Conservation (phyloP, 2,329 filamentous ascomycete species). For the Botryotinia convoluta region DNA sequence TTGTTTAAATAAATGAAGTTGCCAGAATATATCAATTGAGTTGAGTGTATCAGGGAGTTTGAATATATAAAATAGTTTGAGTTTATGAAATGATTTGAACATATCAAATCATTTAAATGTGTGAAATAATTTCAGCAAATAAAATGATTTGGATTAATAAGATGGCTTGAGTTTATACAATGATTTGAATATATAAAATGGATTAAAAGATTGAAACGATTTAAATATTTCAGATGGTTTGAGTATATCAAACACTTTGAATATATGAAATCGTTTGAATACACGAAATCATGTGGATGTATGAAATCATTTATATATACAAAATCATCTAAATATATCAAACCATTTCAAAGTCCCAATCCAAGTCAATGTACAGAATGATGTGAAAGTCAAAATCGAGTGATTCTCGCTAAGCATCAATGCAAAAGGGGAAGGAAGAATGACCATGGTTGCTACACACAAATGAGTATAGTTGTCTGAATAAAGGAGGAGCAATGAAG, state of each 20-base stretch:
- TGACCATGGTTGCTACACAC: not conserved
- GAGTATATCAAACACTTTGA: not conserved
- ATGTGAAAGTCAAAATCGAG: not conserved
- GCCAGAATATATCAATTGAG: not conserved
- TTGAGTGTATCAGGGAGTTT: not conserved
- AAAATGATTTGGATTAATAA: no score
- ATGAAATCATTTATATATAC: no score
- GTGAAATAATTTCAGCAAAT: fast-evolving
- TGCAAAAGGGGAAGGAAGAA: not conserved
- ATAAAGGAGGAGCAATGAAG: not conserved
- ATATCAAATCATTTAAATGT: not conserved
- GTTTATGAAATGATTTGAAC: not conserved
- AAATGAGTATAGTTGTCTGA: not conserved
- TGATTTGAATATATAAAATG: no score
- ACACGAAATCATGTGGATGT: not conserved
- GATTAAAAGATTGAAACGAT: no score
- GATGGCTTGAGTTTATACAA: no score
- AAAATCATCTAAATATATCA: not conserved
- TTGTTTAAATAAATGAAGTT: no score
- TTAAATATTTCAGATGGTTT: no score
- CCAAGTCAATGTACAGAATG: not conserved
- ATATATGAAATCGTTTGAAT: not conserved
- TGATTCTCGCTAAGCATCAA: not conserved
- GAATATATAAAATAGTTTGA: not conserved
- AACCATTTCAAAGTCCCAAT: not conserved